Percentiles rank a stretch among this genome's conserved stretches.
These are phyloP conservation scores for Clarireedia homoeocarpa DNA, from an alignment of 2,329 filamentous ascomycete genomes.

Conservation along the genomic window DNA sequence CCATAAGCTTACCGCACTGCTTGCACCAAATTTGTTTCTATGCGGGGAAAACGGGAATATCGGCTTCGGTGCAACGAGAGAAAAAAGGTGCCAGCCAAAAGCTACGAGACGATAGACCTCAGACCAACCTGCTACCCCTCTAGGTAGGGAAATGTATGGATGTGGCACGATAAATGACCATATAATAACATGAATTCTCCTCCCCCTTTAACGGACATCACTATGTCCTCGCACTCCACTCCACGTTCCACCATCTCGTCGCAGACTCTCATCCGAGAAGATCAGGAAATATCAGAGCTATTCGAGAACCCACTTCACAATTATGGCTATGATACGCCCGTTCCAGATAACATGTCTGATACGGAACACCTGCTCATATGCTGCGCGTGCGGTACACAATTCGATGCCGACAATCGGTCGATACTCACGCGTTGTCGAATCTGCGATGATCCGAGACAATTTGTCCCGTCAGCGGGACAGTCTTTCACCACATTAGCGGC, in stretches of 20 bases:
- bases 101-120: not conserved
- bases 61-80: no score
- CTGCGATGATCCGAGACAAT: slow-evolving; percentile 68
- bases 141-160: no score
- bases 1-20: no score
- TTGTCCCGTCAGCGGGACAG: slow-evolving; percentile 56
- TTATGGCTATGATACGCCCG: slow-evolving; percentile 12
- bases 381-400: slow-evolving; percentile 64
- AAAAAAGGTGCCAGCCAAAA: not conserved
- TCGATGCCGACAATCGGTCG: slow-evolving; percentile 41
- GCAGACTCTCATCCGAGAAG: not conserved
- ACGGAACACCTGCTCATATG: slow-evolving; percentile 46
- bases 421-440: slow-evolving; percentile 54
- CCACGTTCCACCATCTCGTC: slow-evolving; percentile 2
- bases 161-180: no score
- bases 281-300: no score
- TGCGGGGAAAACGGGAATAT: not conserved
- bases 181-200: no score
- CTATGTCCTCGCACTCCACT: slow-evolving; percentile 1
- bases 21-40: not conserved
- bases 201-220: not conserved
- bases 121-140: not conserved
- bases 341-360: slow-evolving; percentile 12
- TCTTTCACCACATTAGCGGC: slow-evolving; percentile 53
- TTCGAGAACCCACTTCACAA: slow-evolving; percentile 18